Evolutionary conservation across 2,329 filamentous ascomycete genomes (phyloP).

Genomic region (Akanthomyces dipterigenus): DNA sequence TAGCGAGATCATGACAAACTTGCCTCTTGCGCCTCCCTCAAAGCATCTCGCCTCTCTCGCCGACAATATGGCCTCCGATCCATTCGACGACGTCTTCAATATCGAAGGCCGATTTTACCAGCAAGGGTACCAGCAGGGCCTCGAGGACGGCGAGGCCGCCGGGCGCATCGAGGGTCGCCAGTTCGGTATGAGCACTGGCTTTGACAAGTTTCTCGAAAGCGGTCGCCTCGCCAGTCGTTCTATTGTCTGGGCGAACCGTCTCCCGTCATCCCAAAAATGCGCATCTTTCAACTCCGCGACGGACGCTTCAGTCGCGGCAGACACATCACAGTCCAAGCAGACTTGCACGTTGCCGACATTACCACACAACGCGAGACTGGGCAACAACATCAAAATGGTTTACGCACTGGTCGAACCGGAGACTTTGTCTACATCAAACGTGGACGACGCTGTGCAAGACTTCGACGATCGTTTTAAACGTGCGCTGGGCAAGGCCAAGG

Average conservation of each 20-base stretch:
- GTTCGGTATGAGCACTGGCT: constrained; percentile 87
- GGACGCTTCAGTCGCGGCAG: background rate
- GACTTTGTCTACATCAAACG: constrained; percentile 73
- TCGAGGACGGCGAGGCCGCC: constrained; percentile 66
- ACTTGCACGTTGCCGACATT: constrained; percentile 33
- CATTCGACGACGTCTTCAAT: constrained; percentile 51
- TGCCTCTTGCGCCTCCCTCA: background rate
- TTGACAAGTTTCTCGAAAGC: constrained; percentile 81
- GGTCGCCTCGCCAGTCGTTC: constrained; percentile 73
- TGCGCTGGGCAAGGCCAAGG: constrained; percentile 74
- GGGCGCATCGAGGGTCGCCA: constrained; percentile 83
- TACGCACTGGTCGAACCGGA: constrained; percentile 73
- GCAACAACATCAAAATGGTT: constrained; percentile 69
- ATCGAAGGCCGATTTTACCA: constrained; percentile 68
- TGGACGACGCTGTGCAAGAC: constrained; percentile 81
- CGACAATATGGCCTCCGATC: constrained; percentile 34
- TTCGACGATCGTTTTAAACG: constrained; percentile 85
- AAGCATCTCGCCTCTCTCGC: background rate
- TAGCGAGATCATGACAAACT: background rate
- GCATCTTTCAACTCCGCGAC: background rate
- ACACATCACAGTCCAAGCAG: background rate
- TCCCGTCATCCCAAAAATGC: constrained; percentile 28
- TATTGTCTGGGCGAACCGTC: constrained; percentile 74
- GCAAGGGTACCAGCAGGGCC: constrained; percentile 71
- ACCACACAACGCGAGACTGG: constrained; percentile 56